Evolutionary conservation across 805 yeast genomes (phyloP), one percentile per base, ranked within the genome.

Genomic region (Ogataea angusta): DNA sequence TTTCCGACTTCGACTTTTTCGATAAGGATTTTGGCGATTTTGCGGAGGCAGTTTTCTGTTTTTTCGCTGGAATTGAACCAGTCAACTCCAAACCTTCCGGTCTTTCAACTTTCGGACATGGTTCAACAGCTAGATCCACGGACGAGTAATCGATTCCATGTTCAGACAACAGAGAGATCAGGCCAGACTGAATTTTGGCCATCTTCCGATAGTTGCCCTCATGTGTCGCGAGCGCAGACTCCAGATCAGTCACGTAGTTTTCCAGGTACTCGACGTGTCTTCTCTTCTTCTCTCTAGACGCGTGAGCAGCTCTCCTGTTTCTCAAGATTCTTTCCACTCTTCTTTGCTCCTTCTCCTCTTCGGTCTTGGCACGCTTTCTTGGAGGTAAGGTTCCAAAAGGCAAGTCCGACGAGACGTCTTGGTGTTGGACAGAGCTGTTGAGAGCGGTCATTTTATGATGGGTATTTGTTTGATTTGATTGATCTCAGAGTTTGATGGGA

Each of bases 241-340:
- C 78, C 51, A 77, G 63, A 24, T 63, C 57, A 30, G 60, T 52
- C 27, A 75, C 80, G 49, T 76, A 77, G 27, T 69, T 62, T 64
- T 91, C 97, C 51, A 93, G 72, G 47, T 77, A 80, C 64, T 89
- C 96, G 42, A 93, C 83, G 60, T 91, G 95, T 59, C 81, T 78
- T 60, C 98, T 78, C 76, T 91, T 91, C 77, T 91, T 90, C 60
- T 93, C 99, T 51, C 99, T 78, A 21, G 96, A 86, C 38, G 96
- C 95, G 62, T 91, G 98, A 34, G 99, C 99, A 12, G 98, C 98
- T 60, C 91, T 84, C 58, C 98, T 78, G 66, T 91, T 91, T 61
- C 99, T 77, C 54, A 91, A 71, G 36, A 93, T 90, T 37, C 99
- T 73, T 66, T 93, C 98, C 40, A 90, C 80, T 34, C 96, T 77